phyloP scores from a whole-genome alignment of 306 rosid species.

The Echinosophora koreensis region DNA sequence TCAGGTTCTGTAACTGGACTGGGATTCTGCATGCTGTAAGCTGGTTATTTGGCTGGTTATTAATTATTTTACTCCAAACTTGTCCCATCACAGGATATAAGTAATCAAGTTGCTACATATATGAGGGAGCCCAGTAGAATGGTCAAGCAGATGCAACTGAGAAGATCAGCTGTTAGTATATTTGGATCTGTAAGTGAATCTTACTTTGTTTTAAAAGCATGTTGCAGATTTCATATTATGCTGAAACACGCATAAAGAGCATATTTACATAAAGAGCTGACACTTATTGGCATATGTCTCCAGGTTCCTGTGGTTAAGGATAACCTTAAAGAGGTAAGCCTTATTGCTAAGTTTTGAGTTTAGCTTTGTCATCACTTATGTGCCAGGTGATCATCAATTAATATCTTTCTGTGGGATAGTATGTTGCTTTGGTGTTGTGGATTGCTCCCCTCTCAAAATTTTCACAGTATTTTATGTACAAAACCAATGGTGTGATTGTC shows the following conservation, averaged over 20 bases:
- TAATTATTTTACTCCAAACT: background rate
- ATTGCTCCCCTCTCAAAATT: no score
- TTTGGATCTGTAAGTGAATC: conserved; percentile 76
- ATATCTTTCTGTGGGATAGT: no score
- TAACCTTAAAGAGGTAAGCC: conserved; percentile 55
- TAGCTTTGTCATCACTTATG: background rate
- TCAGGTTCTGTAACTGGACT: conserved; percentile 47
- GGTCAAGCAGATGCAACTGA: conserved; percentile 84
- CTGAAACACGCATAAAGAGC: conserved; percentile 8
- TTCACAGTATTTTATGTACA: no score
- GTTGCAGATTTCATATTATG: conserved; percentile 7
- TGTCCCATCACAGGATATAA: conserved; percentile 66
- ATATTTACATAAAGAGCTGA: conserved; percentile 1
- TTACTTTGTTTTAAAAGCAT: conserved; percentile 14
- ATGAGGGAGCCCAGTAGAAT: conserved; percentile 97
- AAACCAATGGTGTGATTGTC: no score
- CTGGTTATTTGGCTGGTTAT: no score
- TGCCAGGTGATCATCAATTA: conserved; percentile 20
- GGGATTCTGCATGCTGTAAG: background rate
- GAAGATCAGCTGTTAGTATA: conserved; percentile 62
- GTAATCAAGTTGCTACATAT: conserved; percentile 79
- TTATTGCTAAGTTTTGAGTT: conserved; percentile 26
- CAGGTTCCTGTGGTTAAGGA: conserved; percentile 60
- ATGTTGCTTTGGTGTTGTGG: no score
- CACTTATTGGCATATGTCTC: conserved; percentile 40